phyloP scores from a whole-genome alignment of 345 rosid species.

The Corchorus olitorius region DNA sequence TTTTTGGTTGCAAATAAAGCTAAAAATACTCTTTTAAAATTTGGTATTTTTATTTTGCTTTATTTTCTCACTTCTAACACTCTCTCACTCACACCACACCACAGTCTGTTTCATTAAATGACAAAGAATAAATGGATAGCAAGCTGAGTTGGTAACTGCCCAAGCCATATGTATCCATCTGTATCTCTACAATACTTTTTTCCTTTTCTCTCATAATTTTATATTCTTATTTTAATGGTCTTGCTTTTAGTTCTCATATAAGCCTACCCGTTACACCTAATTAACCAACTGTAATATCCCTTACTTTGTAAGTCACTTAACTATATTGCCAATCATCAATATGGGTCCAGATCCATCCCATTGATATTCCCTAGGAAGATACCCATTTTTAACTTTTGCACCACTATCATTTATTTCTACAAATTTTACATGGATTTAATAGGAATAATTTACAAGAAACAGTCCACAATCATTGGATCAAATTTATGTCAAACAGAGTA shows the following conservation, averaged over 20 bases:
- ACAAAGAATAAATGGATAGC: slow-evolving; percentile 47
- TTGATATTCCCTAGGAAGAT: slow-evolving; percentile 42
- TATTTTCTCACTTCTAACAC: background rate
- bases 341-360: slow-evolving; percentile 22
- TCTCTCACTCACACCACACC: slow-evolving; percentile 11
- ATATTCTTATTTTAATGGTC: slow-evolving; percentile 28
- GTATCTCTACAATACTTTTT: slow-evolving; percentile 22
- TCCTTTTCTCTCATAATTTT: background rate
- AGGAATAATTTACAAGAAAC: too few species aligned
- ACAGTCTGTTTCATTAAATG: slow-evolving; percentile 40
- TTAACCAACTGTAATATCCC: slow-evolving; percentile 53
- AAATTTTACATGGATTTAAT: too few species aligned
- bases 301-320: slow-evolving; percentile 61
- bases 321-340: slow-evolving; percentile 18
- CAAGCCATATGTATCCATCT: slow-evolving; percentile 56
- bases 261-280: slow-evolving; percentile 53
- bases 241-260: slow-evolving; percentile 6
- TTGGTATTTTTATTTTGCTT: too few species aligned
- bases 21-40: slow-evolving; percentile 4
- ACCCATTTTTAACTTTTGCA: slow-evolving; percentile 16
- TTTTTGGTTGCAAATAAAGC: slow-evolving; percentile 18
- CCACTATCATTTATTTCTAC: background rate
- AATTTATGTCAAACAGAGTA: too few species aligned
- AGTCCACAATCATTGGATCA: too few species aligned
- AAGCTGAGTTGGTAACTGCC: slow-evolving; percentile 46